Percentiles rank a stretch among this genome's conserved stretches.
Evolutionary conservation across 352 stramenopile genomes (phyloP).

Genomic region (Globisporangium echinulatum): DNA sequence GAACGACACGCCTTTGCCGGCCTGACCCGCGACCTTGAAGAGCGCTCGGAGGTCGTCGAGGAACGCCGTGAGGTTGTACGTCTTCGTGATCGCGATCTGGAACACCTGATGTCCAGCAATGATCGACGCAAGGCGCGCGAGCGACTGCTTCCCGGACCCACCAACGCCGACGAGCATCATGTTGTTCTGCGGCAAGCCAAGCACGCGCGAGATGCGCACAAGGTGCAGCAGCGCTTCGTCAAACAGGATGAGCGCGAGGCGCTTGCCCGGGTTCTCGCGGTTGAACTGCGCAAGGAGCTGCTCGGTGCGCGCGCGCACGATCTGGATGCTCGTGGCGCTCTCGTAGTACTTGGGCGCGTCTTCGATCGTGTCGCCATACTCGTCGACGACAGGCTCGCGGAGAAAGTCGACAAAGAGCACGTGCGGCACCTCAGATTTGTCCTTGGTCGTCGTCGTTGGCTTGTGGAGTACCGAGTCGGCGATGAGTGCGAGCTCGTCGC

Average conservation of each 20-base stretch:
- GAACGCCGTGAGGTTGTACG: slow-evolving; percentile 80
- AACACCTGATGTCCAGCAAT: slow-evolving; percentile 75
- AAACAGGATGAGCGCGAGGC: slow-evolving; percentile 85
- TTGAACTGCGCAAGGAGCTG: slow-evolving; percentile 76
- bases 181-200: slow-evolving; percentile 79
- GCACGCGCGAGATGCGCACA: slow-evolving; percentile 70
- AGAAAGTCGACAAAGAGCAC: slow-evolving; percentile 84
- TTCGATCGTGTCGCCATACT: slow-evolving; percentile 71
- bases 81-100: slow-evolving; percentile 86
- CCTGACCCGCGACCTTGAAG: slow-evolving; percentile 80
- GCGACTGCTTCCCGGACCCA: slow-evolving; percentile 84
- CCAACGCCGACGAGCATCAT: slow-evolving; percentile 90
- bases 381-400: slow-evolving; percentile 70
- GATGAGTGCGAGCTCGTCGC: slow-evolving; percentile 43
- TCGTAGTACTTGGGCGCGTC: slow-evolving; percentile 86
- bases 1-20: slow-evolving; percentile 77
- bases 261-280: slow-evolving; percentile 57
- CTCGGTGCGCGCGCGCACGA: slow-evolving; percentile 49
- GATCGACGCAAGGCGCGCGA: slow-evolving; percentile 73
- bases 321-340: slow-evolving; percentile 32
- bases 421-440: slow-evolving; percentile 10
- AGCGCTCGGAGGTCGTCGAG: slow-evolving; percentile 81
- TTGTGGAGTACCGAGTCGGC: slow-evolving; percentile 36
- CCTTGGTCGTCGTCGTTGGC: slow-evolving; percentile 16
- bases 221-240: slow-evolving; percentile 87